These are phyloP conservation scores for Aspergillus nomiae DNA, from an alignment of 2,329 filamentous ascomycete species.

Conservation along the genomic window DNA sequence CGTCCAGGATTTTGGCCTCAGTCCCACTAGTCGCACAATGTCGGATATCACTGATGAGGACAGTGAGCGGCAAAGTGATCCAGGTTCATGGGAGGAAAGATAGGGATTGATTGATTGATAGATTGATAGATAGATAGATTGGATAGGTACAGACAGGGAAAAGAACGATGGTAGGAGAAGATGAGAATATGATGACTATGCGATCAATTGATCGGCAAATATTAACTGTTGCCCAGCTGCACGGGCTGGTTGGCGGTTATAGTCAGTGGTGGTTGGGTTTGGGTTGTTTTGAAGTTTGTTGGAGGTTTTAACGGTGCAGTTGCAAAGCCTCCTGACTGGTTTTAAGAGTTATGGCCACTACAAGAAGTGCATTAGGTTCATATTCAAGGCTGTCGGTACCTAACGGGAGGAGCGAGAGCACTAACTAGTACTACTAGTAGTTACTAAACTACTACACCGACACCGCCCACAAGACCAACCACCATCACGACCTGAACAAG, in stretches of 20 bases:
- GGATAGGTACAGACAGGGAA: not conserved
- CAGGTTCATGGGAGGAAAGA: not conserved
- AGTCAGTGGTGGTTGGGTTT: not conserved
- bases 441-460: not conserved
- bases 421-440: not conserved
- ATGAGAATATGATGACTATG: not conserved
- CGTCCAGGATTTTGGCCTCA: conserved; percentile 12
- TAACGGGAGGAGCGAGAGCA: not conserved
- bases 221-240: conserved; percentile 1
- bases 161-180: not conserved
- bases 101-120: not conserved
- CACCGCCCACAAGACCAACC: not conserved
- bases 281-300: conserved; percentile 1
- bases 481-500: no score
- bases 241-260: not conserved
- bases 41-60: conserved; percentile 4
- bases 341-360: not conserved
- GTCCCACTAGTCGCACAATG: conserved; percentile 14
- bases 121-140: not conserved
- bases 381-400: conserved; percentile 1
- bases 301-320: not conserved
- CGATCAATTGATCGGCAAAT: not conserved
- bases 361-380: not conserved
- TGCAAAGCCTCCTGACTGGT: not conserved
- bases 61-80: conserved; percentile 2